These are phyloP conservation scores for Brettanomyces bruxellensis DNA, from an alignment of 805 yeast genomes.

Conservation along the genomic window DNA sequence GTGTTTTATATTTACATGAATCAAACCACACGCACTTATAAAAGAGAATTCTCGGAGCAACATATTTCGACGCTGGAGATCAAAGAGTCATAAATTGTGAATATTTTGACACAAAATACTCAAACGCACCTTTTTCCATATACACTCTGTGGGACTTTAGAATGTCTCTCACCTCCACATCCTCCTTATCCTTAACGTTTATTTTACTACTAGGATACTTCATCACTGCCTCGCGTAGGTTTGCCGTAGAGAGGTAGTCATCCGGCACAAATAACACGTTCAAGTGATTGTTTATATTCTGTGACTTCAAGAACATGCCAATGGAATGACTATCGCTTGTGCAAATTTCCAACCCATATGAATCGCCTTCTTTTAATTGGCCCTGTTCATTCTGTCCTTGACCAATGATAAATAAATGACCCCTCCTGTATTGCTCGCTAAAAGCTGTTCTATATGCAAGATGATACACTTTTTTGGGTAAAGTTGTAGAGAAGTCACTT, in stretches of 20 bases:
- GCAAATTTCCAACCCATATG: constrained; percentile 18
- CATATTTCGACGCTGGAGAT: no score
- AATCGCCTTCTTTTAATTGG: constrained; percentile 18
- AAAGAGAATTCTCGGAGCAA: no score
- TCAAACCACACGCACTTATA: no score
- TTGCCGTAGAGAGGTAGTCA: constrained; percentile 32
- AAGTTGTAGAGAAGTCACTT: constrained; percentile 72
- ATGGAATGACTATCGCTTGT: constrained; percentile 24
- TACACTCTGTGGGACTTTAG: constrained; percentile 70
- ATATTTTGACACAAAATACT: constrained; percentile 37
- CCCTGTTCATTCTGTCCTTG: constrained; percentile 16
- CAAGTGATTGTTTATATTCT: constrained; percentile 35
- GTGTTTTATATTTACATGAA: background rate
- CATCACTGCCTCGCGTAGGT: constrained; percentile 53
- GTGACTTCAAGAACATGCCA: constrained; percentile 32
- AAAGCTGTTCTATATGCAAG: constrained; percentile 76
- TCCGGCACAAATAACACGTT: constrained; percentile 63
- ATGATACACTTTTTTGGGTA: constrained; percentile 66
- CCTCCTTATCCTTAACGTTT: constrained; percentile 64
- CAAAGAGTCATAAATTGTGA: background rate
- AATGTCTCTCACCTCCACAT: constrained; percentile 74
- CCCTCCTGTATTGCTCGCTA: constrained; percentile 69
- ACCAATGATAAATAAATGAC: constrained; percentile 68
- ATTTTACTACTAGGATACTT: constrained; percentile 40
- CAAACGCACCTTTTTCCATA: constrained; percentile 65